A percentile compares a stretch with the other conserved stretches of the same genome.
phyloP scores from a whole-genome alignment of 768 basidiomycete species.

The Naematelia aurantialba region DNA sequence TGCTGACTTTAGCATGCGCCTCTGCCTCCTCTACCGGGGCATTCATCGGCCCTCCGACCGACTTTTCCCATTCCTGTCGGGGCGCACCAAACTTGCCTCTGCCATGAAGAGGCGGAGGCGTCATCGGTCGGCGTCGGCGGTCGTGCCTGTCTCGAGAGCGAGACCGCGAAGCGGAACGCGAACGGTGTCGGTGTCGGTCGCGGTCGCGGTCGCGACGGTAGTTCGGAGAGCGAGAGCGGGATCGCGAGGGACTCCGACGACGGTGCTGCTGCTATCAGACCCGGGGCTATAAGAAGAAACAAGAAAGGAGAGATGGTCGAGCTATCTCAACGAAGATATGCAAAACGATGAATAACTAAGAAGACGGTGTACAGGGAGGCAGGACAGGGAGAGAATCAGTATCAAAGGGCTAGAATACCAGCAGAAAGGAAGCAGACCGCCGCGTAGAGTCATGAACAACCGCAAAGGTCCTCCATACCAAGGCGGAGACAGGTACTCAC shows the following conservation, averaged over 20 bases:
- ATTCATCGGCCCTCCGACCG: slow-evolving; percentile 24
- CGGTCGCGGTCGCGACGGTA: slow-evolving; percentile 32
- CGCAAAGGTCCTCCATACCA: slow-evolving; percentile 15
- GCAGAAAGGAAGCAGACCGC: not conserved
- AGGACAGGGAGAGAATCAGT: slow-evolving; percentile 1
- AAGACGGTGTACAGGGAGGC: too few relatives aligned
- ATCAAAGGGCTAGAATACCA: too few relatives aligned
- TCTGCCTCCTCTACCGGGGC: slow-evolving; percentile 73
- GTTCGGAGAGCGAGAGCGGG: slow-evolving; percentile 46
- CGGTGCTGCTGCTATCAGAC: slow-evolving; percentile 61
- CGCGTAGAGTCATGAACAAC: slow-evolving; percentile 5
- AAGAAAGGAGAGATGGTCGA: too few relatives aligned
- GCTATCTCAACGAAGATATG: too few relatives aligned
- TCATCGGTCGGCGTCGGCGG: slow-evolving; percentile 11
- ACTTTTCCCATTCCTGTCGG: slow-evolving; percentile 19
- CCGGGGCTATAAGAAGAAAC: not conserved
- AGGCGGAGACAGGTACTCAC: slow-evolving; percentile 54
- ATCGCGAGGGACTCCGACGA: slow-evolving; percentile 51
- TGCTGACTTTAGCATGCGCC: slow-evolving; percentile 92
- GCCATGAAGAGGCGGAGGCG: slow-evolving; percentile 22
- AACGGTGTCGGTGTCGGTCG: slow-evolving; percentile 26
- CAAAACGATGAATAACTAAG: slow-evolving; percentile 1
- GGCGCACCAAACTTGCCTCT: slow-evolving; percentile 18
- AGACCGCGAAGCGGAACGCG: slow-evolving; percentile 57
- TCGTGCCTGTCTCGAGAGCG: slow-evolving; percentile 56